Evolutionary conservation across 495 filamentous ascomycete species (phyloP).

Genomic region (Neurospora pannonica): DNA sequence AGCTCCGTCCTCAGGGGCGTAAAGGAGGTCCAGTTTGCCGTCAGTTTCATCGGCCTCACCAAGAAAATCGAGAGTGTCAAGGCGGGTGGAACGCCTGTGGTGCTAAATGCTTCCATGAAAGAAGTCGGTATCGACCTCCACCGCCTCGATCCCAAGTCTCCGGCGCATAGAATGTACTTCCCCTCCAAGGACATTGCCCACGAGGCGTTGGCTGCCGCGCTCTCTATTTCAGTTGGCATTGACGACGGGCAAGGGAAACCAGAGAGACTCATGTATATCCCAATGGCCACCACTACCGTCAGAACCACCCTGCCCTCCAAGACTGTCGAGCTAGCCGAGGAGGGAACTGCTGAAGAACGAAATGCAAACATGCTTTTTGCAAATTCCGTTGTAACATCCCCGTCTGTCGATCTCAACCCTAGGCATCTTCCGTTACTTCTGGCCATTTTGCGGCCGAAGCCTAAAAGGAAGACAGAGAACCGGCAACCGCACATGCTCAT

Average conservation of each 20-base stretch:
- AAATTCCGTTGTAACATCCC: conserved; percentile 91
- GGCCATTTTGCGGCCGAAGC: conserved; percentile 55
- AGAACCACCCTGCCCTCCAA: conserved; percentile 94
- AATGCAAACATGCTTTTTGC: conserved; percentile 96
- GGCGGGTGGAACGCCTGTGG: conserved; percentile 56
- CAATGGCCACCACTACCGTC: conserved; percentile 95
- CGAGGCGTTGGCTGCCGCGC: conserved; percentile 84
- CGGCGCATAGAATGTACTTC: conserved; percentile 99
- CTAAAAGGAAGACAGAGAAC: conserved; percentile 33
- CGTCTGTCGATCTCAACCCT: conserved; percentile 90
- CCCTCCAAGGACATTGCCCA: conserved; percentile 86
- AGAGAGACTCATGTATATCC: conserved; percentile 84
- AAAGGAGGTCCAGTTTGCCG: conserved; percentile 90
- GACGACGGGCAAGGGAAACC: conserved; percentile 79
- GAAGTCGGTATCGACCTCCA: conserved; percentile 91
- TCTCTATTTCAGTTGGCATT: conserved; percentile 83
- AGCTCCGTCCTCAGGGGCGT: conserved; percentile 86
- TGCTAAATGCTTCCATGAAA: conserved; percentile 85
- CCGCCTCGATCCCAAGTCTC: conserved; percentile 84
- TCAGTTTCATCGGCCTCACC: conserved; percentile 84
- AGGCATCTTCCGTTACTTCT: conserved; percentile 80
- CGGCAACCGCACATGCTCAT: conserved; percentile 56
- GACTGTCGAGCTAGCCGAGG: conserved; percentile 70
- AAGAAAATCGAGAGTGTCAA: conserved; percentile 60
- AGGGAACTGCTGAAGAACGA: conserved; percentile 67